Evolutionary conservation across 75 land plant genomes (phyloP), one percentile per base, ranked within the genome.

Genomic region (Gnetum montanum): DNA sequence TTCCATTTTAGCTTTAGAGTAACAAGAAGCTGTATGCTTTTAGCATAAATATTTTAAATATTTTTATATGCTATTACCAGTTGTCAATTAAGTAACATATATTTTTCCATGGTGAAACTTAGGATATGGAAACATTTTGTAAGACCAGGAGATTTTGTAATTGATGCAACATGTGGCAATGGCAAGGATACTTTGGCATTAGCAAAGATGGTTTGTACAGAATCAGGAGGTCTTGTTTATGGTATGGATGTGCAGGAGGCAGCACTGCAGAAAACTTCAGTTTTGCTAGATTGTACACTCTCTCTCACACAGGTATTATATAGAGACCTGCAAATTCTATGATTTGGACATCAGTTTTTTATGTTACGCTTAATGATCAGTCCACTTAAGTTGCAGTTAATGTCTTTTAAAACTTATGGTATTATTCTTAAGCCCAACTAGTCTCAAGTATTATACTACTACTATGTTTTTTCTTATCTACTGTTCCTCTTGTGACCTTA

Each of bases 121-220:
- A 93, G 98, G 19, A 79, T 93, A 3, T 94, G 98, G 98, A 74
- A 49, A 49, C 65, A 71, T 49, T 62, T 90, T 46, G 74, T 83
- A 15, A 60, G 60, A 16, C 65, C 70, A 25, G 98, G 96, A 49
- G 96, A 94, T 60, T 69, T 49, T 16, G 98, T 80, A 24, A 55
- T 94, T 52, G 98, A 95, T 81, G 99, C 99, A 19, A 95, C 99
- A 13, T 95, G 93, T 79, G 99, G 99, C 36, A 95, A 95, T 79
- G 99, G 99, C 7, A 53, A 81, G 65, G 97, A 90, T 61, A 90
- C 98, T 8, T 65, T 90, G 54, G 76, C 68, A 28, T 54, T 94
- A 78, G 88, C 80, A 22, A 77, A 68, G 47, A 41, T 95, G 80
- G 89, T 84, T 35, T 58, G 72, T 50, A 75, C 67, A 57, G 88